A percentile compares a stretch with the other conserved stretches of the same genome.
These are phyloP conservation scores for Spergularia marina DNA, from an alignment of 148 eudicot species.

Conservation along the genomic window DNA sequence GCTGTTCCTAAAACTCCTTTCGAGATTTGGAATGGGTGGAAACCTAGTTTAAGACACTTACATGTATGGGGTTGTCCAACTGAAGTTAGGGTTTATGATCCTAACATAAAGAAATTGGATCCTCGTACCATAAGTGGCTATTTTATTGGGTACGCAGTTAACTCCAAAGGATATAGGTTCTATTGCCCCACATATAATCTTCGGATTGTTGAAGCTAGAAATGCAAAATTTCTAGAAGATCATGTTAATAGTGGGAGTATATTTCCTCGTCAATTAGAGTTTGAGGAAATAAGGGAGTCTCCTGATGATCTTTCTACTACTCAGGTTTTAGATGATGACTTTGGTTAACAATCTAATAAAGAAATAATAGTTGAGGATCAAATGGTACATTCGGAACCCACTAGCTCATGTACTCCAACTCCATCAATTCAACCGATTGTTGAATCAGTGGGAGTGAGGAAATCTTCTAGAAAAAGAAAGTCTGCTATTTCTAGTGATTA, in stretches of 20 bases:
- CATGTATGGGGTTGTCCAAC: slow-evolving; percentile 13
- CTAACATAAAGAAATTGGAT: slow-evolving; percentile 1
- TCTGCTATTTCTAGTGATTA: not conserved
- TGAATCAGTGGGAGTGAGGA: not conserved
- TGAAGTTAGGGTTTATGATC: slow-evolving; percentile 12
- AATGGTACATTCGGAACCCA: not conserved
- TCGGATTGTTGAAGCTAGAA: not conserved
- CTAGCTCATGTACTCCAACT: not conserved
- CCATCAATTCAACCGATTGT: not conserved
- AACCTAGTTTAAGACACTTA: slow-evolving; percentile 17
- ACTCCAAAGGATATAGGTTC: slow-evolving; percentile 11
- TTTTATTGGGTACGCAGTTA: slow-evolving; percentile 4
- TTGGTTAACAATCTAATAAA: too few relatives aligned
- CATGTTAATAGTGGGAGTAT: not conserved
- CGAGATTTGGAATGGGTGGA: slow-evolving; percentile 10
- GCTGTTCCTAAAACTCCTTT: slow-evolving; percentile 17
- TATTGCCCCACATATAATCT: not conserved
- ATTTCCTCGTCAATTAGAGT: not conserved
- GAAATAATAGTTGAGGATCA: too few relatives aligned
- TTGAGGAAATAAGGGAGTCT: not conserved
- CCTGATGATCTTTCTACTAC: not conserved
- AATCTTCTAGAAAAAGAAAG: not conserved
- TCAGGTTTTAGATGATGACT: too few relatives aligned
- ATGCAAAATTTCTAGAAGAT: slow-evolving; percentile 10
- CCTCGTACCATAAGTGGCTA: not conserved